Base-by-base conservation (phyloP, 768 basidiomycete genomes). In the Macrolepiota albuminosa region DNA sequence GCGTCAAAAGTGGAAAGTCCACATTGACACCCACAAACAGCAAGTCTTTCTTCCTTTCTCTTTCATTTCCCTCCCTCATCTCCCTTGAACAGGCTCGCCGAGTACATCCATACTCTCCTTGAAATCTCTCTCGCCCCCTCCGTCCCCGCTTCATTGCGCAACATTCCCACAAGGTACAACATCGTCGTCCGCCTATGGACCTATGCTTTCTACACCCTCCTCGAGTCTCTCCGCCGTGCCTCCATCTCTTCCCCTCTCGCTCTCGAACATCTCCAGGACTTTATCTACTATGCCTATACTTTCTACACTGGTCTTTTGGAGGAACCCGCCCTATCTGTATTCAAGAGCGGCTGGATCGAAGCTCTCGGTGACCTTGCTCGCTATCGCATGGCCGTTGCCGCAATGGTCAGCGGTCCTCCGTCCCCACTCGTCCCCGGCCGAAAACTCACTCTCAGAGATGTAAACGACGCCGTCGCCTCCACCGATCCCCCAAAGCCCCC, bases 311-410 rank as follows among this genome's bases (percentile, higher is more conserved):
- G 88, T 42, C 81, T 98, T 2, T 78, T 94, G 53, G 96, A 98
- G 68, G 90, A 97, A 69, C 84, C 82, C 9, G 80, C 78, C 1
- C 81, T 98, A 48, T 73, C 71, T 2, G 71, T 75, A 7, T 97
- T 93, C 77, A 85, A 87, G 60, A 77, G 83, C 2, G 87, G 88
- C 18, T 99, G 97, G 97, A 84, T 98, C 54, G 97, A 99, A 71
- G 93, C 95, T 4, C 85, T 99, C 16, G 97, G 97, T 26, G 97
- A 99, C 73, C 81, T 99, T 34, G 94, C 97, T 0, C 81, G 95
- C 39, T 98, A 98, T 71, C 84, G 91, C 54, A 96, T 97, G 91
- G 88, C 89, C 1, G 91, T 98, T n/a, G 91, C 93, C n/a, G 88
- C 86, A 36, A 86, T 94, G 81, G 80, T 91, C 33, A 80, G 82